Conservation (phyloP, 1,284 basidiomycete species). For the Ceratobasidium sp. region DNA sequence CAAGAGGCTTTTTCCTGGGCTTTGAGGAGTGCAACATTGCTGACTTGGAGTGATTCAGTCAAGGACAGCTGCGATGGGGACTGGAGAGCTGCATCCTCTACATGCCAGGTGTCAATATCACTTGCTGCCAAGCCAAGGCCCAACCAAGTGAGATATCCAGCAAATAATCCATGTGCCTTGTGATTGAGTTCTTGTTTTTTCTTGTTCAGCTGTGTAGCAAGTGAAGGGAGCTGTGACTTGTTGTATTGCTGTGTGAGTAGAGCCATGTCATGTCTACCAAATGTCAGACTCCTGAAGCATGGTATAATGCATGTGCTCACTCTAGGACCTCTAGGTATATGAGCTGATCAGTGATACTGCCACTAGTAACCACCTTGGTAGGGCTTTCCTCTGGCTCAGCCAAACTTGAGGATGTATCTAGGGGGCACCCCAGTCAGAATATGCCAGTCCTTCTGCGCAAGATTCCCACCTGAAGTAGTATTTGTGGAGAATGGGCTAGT, state of each 20-base stretch:
- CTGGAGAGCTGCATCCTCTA: too few species aligned
- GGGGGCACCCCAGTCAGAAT: too few species aligned
- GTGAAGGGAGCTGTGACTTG: background rate
- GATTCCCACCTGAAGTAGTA: background rate
- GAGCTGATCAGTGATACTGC: background rate
- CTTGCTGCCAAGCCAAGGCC: background rate
- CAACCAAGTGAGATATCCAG: background rate
- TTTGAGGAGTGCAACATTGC: background rate
- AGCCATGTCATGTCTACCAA: background rate
- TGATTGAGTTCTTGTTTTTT: background rate
- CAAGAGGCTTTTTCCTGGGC: background rate
- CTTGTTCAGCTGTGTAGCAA: background rate
- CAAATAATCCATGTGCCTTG: background rate
- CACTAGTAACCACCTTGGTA: background rate
- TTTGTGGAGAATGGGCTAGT: background rate
- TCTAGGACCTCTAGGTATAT: background rate
- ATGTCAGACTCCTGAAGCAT: background rate
- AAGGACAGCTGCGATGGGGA: background rate
- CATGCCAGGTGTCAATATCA: background rate
- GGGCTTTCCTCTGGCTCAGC: too few species aligned
- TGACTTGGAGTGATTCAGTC: background rate
- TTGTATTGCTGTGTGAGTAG: background rate
- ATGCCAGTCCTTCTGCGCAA: too few species aligned
- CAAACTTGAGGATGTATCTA: too few species aligned
- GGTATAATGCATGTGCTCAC: background rate